A percentile compares a stretch with the other conserved stretches of the same genome.
Conservation (phyloP, 2,329 filamentous ascomycete genomes). For the Talaromyces amestolkiae region DNA sequence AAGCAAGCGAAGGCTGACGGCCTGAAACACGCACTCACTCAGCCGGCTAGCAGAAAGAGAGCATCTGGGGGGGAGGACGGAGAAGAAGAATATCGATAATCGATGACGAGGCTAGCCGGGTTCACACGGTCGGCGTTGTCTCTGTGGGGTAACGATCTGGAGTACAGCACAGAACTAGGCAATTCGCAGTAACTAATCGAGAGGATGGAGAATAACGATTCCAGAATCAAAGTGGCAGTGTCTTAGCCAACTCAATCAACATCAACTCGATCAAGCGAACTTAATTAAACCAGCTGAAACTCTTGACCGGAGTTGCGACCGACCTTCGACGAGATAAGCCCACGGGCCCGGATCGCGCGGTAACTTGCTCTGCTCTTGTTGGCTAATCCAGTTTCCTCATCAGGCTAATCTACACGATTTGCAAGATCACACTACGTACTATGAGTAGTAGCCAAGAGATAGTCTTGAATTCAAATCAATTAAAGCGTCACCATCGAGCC, state of each 20-base stretch:
- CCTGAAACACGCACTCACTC: background rate
- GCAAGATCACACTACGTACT: background rate
- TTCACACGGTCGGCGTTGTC: no score
- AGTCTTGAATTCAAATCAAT: no score
- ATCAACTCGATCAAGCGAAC: no score
- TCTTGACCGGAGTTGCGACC: background rate
- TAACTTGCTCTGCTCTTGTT: background rate
- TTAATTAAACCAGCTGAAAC: background rate
- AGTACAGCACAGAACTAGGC: background rate
- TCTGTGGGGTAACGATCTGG: background rate
- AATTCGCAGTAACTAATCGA: no score
- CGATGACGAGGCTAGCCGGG: slow-evolving; percentile 1
- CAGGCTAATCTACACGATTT: background rate
- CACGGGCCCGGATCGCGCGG: background rate
- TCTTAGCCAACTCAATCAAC: no score
- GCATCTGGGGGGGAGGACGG: background rate
- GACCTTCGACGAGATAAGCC: background rate
- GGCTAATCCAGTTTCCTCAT: background rate
- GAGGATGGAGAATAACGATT: no score
- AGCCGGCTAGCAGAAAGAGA: background rate
- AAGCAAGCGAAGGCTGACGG: background rate
- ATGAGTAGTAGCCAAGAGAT: no score
- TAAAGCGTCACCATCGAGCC: background rate
- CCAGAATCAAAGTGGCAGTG: background rate
- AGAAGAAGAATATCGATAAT: background rate